phyloP scores from a whole-genome alignment of 2,329 filamentous ascomycete genomes.

The Diaporthe sp. region DNA sequence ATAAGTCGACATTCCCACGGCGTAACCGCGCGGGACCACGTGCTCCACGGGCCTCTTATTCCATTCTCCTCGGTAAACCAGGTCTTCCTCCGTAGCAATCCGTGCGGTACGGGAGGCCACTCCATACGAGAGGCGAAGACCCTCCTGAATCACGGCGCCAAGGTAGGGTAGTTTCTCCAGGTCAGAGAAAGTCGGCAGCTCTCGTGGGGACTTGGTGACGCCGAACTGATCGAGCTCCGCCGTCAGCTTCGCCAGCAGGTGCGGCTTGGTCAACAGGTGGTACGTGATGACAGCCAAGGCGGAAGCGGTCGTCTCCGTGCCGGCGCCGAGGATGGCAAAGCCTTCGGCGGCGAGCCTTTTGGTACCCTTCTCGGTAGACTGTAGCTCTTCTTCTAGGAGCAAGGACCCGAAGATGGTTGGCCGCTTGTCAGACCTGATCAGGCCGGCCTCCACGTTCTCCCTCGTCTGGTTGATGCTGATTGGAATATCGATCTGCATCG shows the following conservation, averaged over 20 bases:
- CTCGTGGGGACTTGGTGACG: conserved; percentile 25
- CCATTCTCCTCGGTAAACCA: conserved; percentile 40
- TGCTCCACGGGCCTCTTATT: conserved; percentile 40
- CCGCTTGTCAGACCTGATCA: conserved; percentile 48
- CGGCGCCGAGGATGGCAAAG: conserved; percentile 49
- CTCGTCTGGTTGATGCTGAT: conserved; percentile 54
- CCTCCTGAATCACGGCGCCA: conserved; percentile 35
- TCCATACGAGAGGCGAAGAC: conserved; percentile 37
- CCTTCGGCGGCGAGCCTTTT: conserved; percentile 50
- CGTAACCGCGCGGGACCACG: conserved; percentile 43
- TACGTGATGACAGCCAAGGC: conserved; percentile 44
- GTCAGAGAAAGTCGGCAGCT: conserved; percentile 18
- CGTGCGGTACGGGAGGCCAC: conserved; percentile 42
- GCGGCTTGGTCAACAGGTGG: conserved; percentile 39
- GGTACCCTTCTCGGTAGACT: conserved; percentile 48
- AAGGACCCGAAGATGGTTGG: conserved; percentile 52
- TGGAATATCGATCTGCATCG: conserved; percentile 56
- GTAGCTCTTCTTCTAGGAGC: conserved; percentile 46
- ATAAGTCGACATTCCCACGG: conserved; percentile 42
- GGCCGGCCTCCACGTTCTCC: conserved; percentile 37
- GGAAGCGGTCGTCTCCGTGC: conserved; percentile 44
- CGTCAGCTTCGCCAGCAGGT: conserved; percentile 21
- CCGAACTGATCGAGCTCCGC: conserved; percentile 57
- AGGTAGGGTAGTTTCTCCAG: conserved; percentile 39
- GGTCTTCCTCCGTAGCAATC: conserved; percentile 41